Evolutionary conservation across 2,329 filamentous ascomycete genomes (phyloP).

Genomic region (Ophiocordyceps camponoti-rufipedis): DNA sequence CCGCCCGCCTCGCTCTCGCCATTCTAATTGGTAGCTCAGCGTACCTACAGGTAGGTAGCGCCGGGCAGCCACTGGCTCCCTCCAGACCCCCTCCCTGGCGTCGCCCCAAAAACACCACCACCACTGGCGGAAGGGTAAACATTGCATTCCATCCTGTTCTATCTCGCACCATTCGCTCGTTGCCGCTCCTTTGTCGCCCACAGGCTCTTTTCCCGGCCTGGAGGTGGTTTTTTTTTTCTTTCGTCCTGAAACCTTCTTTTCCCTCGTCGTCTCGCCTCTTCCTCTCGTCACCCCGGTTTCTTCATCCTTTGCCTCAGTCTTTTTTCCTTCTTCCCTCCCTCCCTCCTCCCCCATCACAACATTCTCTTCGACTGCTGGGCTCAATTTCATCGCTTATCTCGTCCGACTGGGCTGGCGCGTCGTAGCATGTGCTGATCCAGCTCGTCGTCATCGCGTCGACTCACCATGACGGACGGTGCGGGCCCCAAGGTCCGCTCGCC

Average conservation of each 20-base stretch:
- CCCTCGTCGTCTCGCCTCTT: constrained; percentile 1
- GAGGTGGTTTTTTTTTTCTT: too few relatives aligned
- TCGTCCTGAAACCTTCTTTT: neutral
- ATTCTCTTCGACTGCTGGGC: too few relatives aligned
- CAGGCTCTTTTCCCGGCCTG: neutral
- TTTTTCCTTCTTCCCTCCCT: neutral
- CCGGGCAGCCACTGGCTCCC: neutral
- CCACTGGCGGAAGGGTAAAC: constrained; percentile 7
- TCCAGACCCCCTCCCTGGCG: neutral
- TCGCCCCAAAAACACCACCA: constrained; percentile 3
- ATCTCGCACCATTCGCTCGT: constrained; percentile 1
- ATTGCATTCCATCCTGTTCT: constrained; percentile 11
- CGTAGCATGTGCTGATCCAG: constrained; percentile 18
- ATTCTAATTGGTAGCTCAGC: neutral
- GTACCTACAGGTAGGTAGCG: too few relatives aligned
- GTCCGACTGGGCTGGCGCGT: neutral
- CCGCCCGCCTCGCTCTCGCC: neutral
- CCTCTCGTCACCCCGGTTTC: constrained; percentile 4
- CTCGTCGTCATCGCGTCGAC: constrained; percentile 5
- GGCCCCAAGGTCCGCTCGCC: constrained; percentile 18
- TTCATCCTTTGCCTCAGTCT: constrained; percentile 1
- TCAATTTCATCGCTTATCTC: neutral
- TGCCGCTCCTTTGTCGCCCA: neutral
- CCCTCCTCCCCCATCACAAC: neutral
- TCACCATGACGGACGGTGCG: constrained; percentile 13